phyloP scores from a whole-genome alignment of 2,329 filamentous ascomycete species.

The Cyphellophora europaea region DNA sequence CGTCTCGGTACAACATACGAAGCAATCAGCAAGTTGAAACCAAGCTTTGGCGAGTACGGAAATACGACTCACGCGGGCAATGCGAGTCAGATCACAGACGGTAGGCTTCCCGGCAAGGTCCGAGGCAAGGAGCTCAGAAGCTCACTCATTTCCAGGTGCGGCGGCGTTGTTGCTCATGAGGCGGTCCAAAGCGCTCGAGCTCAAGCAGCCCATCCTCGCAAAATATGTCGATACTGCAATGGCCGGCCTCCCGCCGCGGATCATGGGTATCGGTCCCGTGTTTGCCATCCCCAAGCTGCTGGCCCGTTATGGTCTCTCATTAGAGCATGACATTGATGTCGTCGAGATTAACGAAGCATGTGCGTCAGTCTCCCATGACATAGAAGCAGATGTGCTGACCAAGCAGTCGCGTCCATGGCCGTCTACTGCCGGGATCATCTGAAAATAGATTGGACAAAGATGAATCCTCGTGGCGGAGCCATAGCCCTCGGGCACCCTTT shows the following conservation, averaged over 20 bases:
- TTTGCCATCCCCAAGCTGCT: constrained; percentile 70
- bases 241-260: constrained; percentile 76
- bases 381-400: background rate
- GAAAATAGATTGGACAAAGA: too few species aligned
- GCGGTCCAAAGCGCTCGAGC: constrained; percentile 73
- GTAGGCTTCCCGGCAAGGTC: too few species aligned
- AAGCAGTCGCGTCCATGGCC: constrained; percentile 67
- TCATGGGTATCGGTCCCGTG: constrained; percentile 59
- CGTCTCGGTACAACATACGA: constrained; percentile 80
- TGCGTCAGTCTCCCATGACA: constrained; percentile 50
- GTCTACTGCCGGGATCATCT: constrained; percentile 76
- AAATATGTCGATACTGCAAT: constrained; percentile 90
- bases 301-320: constrained; percentile 60
- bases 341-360: constrained; percentile 96
- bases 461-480: constrained; percentile 94
- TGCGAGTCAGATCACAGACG: constrained; percentile 87
- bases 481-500: constrained; percentile 95
- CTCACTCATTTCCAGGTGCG: too few species aligned
- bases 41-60: constrained; percentile 83
- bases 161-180: constrained; percentile 88
- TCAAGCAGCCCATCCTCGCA: constrained; percentile 81
- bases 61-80: constrained; percentile 81
- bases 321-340: constrained; percentile 78
- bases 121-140: too few species aligned
- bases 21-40: constrained; percentile 68